Base-by-base conservation (phyloP, 768 basidiomycete species). In the Boletus subparvulus region DNA sequence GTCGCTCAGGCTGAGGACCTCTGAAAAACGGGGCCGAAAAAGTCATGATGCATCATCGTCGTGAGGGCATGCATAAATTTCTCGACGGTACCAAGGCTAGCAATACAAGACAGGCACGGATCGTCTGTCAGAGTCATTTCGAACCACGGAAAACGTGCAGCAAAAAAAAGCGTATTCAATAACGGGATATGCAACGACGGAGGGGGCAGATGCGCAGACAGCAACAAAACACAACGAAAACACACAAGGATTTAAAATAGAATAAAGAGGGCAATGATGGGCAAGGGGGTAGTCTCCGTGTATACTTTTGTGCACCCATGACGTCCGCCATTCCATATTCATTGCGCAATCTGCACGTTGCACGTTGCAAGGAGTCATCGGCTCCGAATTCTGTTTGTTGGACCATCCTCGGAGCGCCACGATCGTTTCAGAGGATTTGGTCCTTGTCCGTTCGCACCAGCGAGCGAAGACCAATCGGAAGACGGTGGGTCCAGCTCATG, bases 381-480 rank as follows among this genome's bases (percentile, higher is more conserved):
- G 21, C 21, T 21, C 21, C 21, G 21, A 21, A 6, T 12, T 67
- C 52, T 65, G 6, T 56, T 59, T 16, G 48, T 54, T 2, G 60
- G 65, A 2, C 62, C 63, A 16, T 73, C 52, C 28, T 64, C 61
- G 2, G 63, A 71, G 28, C 42, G 36, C 71, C 70, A 66, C 13
- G 69, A 41, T 26, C 70, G 70, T 47, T 71, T 30, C 6, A 28
- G 65, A 8, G 61, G 64, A 39, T 65, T 67, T 0, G 46, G 40
- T 14, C 51, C 50, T 4, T 61, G 68, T 16, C 61, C 61, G 17
- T 67, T 69, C 9, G 67, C 62, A 42, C 68, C 68, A 40, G 63
- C 56, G 3, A 73, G 67, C 3, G 66, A 71, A 11, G 69, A 68
- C 69, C 69, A 67, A 13, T 59, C 65, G 3, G 67, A 65, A 6